Percentiles rank a stretch among this genome's conserved stretches.
Evolutionary conservation across 78 protist genomes (phyloP).

Genomic region (Dictyostelium brefeldianum): DNA sequence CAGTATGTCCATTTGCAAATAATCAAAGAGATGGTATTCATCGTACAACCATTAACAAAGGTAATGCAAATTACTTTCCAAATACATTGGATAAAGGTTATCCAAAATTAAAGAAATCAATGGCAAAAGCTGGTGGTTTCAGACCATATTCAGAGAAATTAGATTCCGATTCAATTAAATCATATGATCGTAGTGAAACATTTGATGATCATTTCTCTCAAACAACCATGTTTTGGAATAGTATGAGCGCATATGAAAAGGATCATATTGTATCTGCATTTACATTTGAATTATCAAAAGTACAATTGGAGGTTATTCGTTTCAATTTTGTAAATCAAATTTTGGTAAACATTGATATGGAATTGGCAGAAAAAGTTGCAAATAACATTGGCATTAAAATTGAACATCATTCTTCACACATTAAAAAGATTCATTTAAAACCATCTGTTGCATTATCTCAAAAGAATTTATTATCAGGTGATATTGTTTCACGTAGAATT

Average conservation of each 20-base stretch:
- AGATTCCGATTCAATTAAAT: background rate
- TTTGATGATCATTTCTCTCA: slow-evolving; percentile 52
- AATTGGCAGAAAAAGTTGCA: background rate
- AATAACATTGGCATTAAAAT: background rate
- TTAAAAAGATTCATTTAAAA: background rate
- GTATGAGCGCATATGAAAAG: slow-evolving; percentile 25
- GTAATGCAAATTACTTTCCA: slow-evolving; percentile 38
- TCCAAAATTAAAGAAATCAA: background rate
- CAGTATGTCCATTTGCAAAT: slow-evolving; percentile 63
- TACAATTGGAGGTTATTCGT: background rate
- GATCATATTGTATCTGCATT: slow-evolving; percentile 22
- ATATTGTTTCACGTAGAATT: background rate
- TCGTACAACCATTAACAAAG: slow-evolving; percentile 8
- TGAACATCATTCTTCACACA: background rate
- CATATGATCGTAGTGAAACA: background rate
- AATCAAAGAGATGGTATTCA: slow-evolving; percentile 71
- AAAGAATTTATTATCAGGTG: background rate
- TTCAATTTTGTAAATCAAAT: background rate
- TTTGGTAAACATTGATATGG: background rate
- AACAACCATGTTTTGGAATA: slow-evolving; percentile 40
- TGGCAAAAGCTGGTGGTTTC: background rate
- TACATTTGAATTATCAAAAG: slow-evolving; percentile 41
- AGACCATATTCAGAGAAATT: slow-evolving; percentile 13
- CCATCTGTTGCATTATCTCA: slow-evolving; percentile 16
- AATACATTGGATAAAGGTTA: slow-evolving; percentile 27